Conservation (phyloP, 345 rosid genomes). For the Gossypium bickii region DNA sequence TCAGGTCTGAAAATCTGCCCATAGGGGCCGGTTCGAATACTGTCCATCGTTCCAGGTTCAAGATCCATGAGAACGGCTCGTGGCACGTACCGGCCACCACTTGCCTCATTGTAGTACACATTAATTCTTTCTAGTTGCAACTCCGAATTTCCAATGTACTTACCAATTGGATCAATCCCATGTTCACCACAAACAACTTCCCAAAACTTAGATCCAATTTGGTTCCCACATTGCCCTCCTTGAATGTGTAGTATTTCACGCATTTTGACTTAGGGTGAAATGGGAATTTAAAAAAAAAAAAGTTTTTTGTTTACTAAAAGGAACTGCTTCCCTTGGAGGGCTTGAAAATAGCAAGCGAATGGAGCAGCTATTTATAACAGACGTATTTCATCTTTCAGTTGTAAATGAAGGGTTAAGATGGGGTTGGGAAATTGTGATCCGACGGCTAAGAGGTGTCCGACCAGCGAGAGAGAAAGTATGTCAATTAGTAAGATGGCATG, state of each 20-base stretch:
- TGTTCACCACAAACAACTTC: conserved; percentile 34
- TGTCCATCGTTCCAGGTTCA: conserved; percentile 36
- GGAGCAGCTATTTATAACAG: conserved; percentile 11
- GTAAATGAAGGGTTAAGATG: neutral
- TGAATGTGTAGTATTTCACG: conserved; percentile 39
- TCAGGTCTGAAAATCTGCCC: conserved; percentile 22
- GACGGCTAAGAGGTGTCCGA: conserved; percentile 18
- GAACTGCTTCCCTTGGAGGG: neutral
- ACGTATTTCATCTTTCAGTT: neutral
- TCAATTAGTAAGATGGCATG: conserved; percentile 9
- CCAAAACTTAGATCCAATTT: conserved; percentile 35
- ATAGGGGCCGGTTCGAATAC: conserved; percentile 17
- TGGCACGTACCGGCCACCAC: conserved; percentile 21
- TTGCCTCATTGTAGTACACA: conserved; percentile 31
- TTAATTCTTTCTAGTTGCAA: conserved; percentile 26
- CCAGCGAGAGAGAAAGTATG: neutral
- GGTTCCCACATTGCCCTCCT: conserved; percentile 38
- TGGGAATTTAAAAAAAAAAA: neutral
- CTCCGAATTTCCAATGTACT: conserved; percentile 16
- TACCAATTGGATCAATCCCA: conserved; percentile 31
- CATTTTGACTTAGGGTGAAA: conserved; percentile 19
- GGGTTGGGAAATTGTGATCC: neutral
- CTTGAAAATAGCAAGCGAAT: conserved; percentile 4
- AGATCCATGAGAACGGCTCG: conserved; percentile 35
- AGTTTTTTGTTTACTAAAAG: neutral